Evolutionary conservation across 1,284 basidiomycete species (phyloP).

Genomic region (Anthracocystis setariae): DNA sequence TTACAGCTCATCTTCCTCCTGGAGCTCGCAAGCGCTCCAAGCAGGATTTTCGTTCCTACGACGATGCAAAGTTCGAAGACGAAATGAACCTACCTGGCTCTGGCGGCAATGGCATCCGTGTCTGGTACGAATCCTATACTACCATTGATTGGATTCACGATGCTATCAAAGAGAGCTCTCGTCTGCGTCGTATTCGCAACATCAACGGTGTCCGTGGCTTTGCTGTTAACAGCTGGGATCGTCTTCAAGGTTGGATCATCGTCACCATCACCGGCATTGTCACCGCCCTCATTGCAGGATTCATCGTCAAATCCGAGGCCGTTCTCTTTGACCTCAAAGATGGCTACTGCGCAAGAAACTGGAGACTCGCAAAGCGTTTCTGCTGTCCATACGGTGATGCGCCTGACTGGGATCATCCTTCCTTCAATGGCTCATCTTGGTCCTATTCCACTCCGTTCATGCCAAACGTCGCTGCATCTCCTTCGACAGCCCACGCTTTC

Average conservation of each 20-base stretch:
- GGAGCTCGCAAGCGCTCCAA: conserved; percentile 22
- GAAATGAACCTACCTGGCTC: conserved; percentile 42
- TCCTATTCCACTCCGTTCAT: conserved; percentile 39
- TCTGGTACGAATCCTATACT: conserved; percentile 63
- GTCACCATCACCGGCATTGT: conserved; percentile 75
- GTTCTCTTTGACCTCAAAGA: conserved; percentile 94
- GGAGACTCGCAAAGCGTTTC: conserved; percentile 82
- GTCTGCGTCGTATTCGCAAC: conserved; percentile 63
- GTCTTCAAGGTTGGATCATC: conserved; percentile 83
- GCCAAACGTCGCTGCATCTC: conserved; percentile 6
- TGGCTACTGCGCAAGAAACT: conserved; percentile 79
- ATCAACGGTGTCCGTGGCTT: conserved; percentile 74
- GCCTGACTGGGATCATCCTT: conserved; percentile 48
- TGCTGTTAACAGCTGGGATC: conserved; percentile 79
- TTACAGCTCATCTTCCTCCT: conserved; percentile 15
- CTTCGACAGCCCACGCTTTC: conserved; percentile 19
- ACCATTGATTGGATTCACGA: conserved; percentile 69
- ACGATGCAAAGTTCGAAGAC: conserved; percentile 47
- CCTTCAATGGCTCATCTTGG: conserved; percentile 18
- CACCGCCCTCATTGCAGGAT: conserved; percentile 75
- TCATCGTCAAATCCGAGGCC: conserved; percentile 86
- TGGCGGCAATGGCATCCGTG: conserved; percentile 53
- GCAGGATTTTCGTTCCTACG: conserved; percentile 32
- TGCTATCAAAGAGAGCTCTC: conserved; percentile 68
- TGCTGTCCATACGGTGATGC: conserved; percentile 73